Percentiles rank a stretch among this genome's conserved stretches.
phyloP scores from a whole-genome alignment of 2,329 filamentous ascomycete species.

The Polychaeton citri region DNA sequence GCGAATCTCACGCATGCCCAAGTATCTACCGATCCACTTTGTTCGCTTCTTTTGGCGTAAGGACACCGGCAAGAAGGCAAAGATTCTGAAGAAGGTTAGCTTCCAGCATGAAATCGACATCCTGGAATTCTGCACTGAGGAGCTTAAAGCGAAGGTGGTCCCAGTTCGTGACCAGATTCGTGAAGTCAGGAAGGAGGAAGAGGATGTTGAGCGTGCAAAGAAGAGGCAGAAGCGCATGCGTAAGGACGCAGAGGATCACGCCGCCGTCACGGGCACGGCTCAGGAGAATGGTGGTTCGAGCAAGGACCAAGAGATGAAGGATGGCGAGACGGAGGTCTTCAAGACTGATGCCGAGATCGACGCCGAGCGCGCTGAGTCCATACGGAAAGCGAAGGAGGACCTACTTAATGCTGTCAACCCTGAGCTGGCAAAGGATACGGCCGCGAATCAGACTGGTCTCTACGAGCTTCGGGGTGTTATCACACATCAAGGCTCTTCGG shows the following conservation, averaged over 20 bases:
- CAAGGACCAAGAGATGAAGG: conserved; percentile 60
- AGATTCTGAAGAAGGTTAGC: conserved; percentile 98
- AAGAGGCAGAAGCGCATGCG: conserved; percentile 74
- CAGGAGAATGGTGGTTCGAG: conserved; percentile 36
- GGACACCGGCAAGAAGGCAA: conserved; percentile 93
- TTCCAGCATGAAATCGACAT: conserved; percentile 89
- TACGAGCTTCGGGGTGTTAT: conserved; percentile 92
- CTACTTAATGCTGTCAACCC: conserved; percentile 65
- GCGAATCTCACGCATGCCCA: conserved; percentile 78
- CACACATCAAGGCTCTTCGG: conserved; percentile 91
- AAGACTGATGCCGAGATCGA: conserved; percentile 94
- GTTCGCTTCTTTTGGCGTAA: conserved; percentile 97
- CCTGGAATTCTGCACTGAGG: conserved; percentile 89
- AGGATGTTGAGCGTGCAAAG: conserved; percentile 79
- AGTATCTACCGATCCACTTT: conserved; percentile 94
- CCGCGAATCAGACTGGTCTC: conserved; percentile 82
- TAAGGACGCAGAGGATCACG: conserved; percentile 40
- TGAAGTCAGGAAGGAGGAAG: conserved; percentile 86
- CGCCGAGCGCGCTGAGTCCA: conserved; percentile 62
- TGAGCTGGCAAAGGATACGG: conserved; percentile 60
- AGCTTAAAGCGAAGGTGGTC: conserved; percentile 66
- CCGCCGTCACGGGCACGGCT: conserved; percentile 27
- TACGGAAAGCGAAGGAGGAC: conserved; percentile 77
- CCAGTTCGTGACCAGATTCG: conserved; percentile 95
- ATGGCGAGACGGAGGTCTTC: conserved; percentile 60